phyloP scores from a whole-genome alignment of 2,329 filamentous ascomycete genomes.

The Alternaria alternata region DNA sequence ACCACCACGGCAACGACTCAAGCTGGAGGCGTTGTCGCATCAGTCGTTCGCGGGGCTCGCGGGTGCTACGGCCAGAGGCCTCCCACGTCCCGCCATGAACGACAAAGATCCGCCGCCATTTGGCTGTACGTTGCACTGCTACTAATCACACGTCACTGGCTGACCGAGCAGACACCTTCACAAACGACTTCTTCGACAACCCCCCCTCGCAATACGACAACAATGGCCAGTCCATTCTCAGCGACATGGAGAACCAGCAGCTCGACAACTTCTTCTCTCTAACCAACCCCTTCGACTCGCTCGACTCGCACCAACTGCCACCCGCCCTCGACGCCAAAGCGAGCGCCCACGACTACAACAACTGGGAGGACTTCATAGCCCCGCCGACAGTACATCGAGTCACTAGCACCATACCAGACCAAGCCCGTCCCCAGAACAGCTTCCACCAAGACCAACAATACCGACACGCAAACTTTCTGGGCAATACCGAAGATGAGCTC shows the following conservation, averaged over 20 bases:
- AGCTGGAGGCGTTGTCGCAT: slow-evolving; percentile 38
- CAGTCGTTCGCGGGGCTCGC: slow-evolving; percentile 36
- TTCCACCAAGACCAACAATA: slow-evolving; percentile 37
- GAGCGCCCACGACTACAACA: slow-evolving; percentile 32
- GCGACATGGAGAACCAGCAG: slow-evolving; percentile 40
- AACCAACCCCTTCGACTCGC: slow-evolving; percentile 38
- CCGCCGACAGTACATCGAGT: slow-evolving; percentile 46
- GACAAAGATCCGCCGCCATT: slow-evolving; percentile 46
- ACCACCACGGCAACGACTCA: slow-evolving; percentile 1
- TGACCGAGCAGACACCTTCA: slow-evolving; percentile 40
- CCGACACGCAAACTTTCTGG: slow-evolving; percentile 25
- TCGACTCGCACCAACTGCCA: slow-evolving; percentile 24
- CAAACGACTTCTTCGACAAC: slow-evolving; percentile 33
- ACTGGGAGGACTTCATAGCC: slow-evolving; percentile 39
- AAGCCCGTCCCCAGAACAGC: slow-evolving; percentile 38
- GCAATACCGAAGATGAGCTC: slow-evolving; percentile 41
- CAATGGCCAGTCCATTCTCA: slow-evolving; percentile 41
- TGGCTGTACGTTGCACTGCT: slow-evolving; percentile 36
- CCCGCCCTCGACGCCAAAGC: slow-evolving; percentile 32
- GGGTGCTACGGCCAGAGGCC: slow-evolving; percentile 36
- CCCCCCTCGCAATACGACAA: slow-evolving; percentile 24
- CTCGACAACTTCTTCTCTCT: slow-evolving; percentile 46
- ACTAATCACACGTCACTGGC: background rate
- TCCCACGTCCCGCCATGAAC: slow-evolving; percentile 41
- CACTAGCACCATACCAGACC: slow-evolving; percentile 47